phyloP scores from a whole-genome alignment of 148 eudicot species.

The Rhododendron williamsianum region DNA sequence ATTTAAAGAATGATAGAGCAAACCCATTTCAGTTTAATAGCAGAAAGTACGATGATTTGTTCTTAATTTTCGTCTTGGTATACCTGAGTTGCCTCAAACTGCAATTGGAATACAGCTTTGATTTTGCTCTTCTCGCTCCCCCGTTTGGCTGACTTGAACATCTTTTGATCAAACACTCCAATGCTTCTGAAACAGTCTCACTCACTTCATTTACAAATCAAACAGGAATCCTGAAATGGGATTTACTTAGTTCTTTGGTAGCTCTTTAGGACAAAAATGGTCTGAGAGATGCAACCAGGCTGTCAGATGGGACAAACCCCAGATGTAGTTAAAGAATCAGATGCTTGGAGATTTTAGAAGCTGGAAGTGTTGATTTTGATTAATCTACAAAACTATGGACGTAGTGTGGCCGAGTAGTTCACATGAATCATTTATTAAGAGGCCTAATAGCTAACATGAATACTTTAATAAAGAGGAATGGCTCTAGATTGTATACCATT shows the following conservation, averaged over 20 bases:
- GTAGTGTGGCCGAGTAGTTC: background rate
- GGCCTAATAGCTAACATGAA: background rate
- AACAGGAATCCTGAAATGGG: background rate
- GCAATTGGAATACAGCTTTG: conserved; percentile 76
- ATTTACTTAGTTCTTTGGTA: background rate
- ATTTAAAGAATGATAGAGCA: background rate
- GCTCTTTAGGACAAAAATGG: background rate
- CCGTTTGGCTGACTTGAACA: conserved; percentile 79
- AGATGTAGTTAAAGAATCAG: background rate
- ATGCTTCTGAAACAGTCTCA: background rate
- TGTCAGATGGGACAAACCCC: conserved; percentile 8
- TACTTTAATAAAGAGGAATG: background rate
- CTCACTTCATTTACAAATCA: background rate
- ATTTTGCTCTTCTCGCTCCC: conserved; percentile 58
- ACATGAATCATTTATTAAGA: background rate
- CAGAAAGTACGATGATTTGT: background rate
- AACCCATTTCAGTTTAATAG: background rate
- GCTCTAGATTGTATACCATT: background rate
- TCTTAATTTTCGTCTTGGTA: background rate
- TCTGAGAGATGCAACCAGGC: conserved; percentile 2
- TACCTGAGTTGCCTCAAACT: conserved; percentile 93
- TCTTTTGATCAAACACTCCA: conserved; percentile 21
- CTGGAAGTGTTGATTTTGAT: background rate
- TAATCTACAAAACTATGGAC: background rate
- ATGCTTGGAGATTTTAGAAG: background rate